phyloP scores from a whole-genome alignment of 2,329 filamentous ascomycete species.

The Ascochyta rabiei region DNA sequence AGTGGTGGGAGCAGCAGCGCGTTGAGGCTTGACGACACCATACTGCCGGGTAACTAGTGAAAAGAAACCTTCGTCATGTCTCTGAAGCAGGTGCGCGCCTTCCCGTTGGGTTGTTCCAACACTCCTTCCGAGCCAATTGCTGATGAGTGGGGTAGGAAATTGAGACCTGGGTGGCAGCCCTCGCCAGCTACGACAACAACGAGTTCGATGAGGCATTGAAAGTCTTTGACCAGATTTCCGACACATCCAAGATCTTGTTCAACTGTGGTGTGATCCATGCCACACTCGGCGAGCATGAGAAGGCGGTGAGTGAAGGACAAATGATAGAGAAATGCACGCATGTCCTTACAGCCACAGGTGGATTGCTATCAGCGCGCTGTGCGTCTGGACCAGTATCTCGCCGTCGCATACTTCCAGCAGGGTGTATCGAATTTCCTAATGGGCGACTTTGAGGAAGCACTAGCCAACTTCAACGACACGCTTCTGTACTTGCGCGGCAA shows the following conservation, averaged over 20 bases:
- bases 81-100: constrained; percentile 53
- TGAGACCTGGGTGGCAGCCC: constrained; percentile 94
- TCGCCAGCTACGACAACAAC: constrained; percentile 93
- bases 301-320: constrained; percentile 70
- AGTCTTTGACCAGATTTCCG: constrained; percentile 84
- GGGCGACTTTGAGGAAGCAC: constrained; percentile 94
- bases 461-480: constrained; percentile 99
- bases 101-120: constrained; percentile 12
- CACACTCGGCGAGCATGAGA: constrained; percentile 92
- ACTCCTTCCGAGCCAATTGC: constrained; percentile 28
- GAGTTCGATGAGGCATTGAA: constrained; percentile 89
- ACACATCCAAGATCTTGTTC: constrained; percentile 98
- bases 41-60: constrained; percentile 48
- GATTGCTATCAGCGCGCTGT: constrained; percentile 94
- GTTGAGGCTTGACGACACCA: constrained; percentile 48
- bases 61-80: constrained; percentile 51
- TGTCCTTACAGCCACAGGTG: constrained; percentile 64
- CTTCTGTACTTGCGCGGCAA: constrained; percentile 93
- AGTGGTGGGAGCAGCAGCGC: constrained; percentile 30
- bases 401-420: constrained; percentile 97
- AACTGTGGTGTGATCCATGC: constrained; percentile 98
- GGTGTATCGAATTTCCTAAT: constrained; percentile 97
- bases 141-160: constrained; percentile 74
- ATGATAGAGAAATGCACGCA: not conserved
- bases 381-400: constrained; percentile 89